phyloP scores from a whole-genome alignment of 2,329 filamentous ascomycete genomes.

The Talaromyces pinophilus region DNA sequence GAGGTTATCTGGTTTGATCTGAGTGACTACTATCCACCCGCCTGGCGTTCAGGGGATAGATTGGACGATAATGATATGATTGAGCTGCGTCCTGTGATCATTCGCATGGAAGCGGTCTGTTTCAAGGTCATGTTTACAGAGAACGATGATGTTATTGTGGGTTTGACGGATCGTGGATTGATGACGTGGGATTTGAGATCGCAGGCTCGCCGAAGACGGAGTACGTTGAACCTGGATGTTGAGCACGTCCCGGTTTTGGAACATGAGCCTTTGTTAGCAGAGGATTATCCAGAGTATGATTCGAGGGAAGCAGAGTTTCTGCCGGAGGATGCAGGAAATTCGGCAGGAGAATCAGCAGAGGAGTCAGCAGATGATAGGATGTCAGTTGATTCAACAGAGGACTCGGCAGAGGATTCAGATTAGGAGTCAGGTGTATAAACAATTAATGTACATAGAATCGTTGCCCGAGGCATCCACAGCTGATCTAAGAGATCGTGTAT shows the following conservation, averaged over 20 bases:
- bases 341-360: not conserved
- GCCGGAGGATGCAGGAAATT: not conserved
- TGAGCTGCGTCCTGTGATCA: conserved; percentile 36
- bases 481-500: conserved; percentile 1
- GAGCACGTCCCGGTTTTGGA: not conserved
- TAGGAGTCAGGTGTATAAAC: not conserved
- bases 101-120: conserved; percentile 42
- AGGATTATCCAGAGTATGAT: not conserved
- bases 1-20: conserved; percentile 31
- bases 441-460: conserved; percentile 17
- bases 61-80: conserved; percentile 25
- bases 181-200: conserved; percentile 42
- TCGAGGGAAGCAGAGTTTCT: not conserved
- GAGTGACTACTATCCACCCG: conserved; percentile 36
- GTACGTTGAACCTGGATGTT: conserved; percentile 12
- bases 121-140: conserved; percentile 39
- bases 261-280: not conserved
- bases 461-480: not conserved
- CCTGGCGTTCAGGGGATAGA: conserved; percentile 27
- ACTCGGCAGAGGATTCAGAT: not conserved
- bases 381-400: conserved; percentile 4
- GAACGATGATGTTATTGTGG: conserved; percentile 42
- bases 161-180: conserved; percentile 46
- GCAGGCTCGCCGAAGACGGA: conserved; percentile 30
- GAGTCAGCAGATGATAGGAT: not conserved